These are phyloP conservation scores for Aspergillus pseudoviridinutans DNA, from an alignment of 2,329 filamentous ascomycete species.

Conservation along the genomic window DNA sequence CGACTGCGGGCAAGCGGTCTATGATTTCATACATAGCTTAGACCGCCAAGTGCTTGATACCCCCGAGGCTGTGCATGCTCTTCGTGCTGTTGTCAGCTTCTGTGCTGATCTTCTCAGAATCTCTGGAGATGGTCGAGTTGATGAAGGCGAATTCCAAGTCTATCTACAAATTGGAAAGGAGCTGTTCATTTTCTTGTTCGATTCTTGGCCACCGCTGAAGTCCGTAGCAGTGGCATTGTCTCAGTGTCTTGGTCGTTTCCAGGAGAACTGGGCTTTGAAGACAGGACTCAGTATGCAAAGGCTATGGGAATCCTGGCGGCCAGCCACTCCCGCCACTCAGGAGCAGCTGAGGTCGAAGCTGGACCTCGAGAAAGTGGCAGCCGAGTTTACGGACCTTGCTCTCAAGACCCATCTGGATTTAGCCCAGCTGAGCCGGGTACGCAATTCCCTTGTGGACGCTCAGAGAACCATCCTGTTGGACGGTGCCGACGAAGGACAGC, in stretches of 20 bases:
- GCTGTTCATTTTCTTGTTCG: conserved; percentile 31
- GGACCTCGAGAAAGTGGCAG: conserved; percentile 34
- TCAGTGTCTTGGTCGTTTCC: conserved; percentile 53
- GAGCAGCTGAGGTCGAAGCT: conserved; percentile 31
- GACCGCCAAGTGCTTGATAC: conserved; percentile 23
- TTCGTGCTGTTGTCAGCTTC: conserved; percentile 37
- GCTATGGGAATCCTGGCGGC: conserved; percentile 71
- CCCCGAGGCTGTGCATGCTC: conserved; percentile 21
- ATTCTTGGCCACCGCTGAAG: conserved; percentile 22
- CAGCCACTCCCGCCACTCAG: conserved; percentile 46
- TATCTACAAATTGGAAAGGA: conserved; percentile 45
- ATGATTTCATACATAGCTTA: conserved; percentile 31
- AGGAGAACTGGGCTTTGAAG: conserved; percentile 65
- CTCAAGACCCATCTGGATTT: conserved; percentile 35
- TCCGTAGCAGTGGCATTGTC: conserved; percentile 26
- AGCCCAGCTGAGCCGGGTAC: conserved; percentile 33
- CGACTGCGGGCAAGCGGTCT: conserved; percentile 34
- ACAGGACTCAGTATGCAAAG: conserved; percentile 77
- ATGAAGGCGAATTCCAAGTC: conserved; percentile 53
- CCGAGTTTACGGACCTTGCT: conserved; percentile 34
- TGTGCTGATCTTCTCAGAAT: conserved; percentile 49
- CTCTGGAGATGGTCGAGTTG: conserved; percentile 40
- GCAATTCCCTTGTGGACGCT: conserved; percentile 37
- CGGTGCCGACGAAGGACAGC: conserved; percentile 33
- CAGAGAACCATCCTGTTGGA: conserved; percentile 33